Conservation (phyloP, 139 green algal species). For the Chlamydomonas eustigma region DNA sequence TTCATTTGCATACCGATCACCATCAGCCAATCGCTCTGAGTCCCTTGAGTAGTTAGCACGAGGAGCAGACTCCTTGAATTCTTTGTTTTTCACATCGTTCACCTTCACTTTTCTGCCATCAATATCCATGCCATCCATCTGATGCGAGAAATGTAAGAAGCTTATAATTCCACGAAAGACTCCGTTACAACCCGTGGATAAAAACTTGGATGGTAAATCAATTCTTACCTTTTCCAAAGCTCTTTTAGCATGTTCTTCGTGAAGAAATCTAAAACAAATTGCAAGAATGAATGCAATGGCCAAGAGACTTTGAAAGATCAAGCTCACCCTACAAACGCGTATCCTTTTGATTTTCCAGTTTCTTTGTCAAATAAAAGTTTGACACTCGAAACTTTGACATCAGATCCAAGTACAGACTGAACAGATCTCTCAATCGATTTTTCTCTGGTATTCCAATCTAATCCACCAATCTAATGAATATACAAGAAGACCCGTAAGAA, state of each 20-base stretch:
- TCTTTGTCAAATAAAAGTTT: background rate
- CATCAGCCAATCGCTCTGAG: background rate
- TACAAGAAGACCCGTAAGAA: background rate
- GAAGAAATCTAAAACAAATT: background rate
- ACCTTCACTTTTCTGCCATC: background rate
- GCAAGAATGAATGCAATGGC: background rate
- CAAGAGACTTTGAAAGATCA: background rate
- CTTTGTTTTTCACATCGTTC: background rate
- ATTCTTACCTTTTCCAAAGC: background rate
- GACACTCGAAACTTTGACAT: background rate
- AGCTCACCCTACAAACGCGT: background rate
- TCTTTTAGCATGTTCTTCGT: background rate
- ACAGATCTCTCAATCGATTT: background rate
- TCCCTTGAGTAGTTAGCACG: background rate
- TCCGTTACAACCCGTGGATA: background rate
- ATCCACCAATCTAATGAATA: background rate
- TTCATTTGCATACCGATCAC: background rate
- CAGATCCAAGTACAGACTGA: background rate
- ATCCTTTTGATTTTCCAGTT: background rate
- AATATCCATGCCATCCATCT: background rate
- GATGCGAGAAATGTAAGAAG: background rate
- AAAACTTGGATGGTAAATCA: background rate
- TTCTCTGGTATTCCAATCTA: background rate
- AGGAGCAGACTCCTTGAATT: background rate
- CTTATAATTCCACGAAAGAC: background rate